Conservation (phyloP, 148 eudicot species). For the Silene uniflora region DNA sequence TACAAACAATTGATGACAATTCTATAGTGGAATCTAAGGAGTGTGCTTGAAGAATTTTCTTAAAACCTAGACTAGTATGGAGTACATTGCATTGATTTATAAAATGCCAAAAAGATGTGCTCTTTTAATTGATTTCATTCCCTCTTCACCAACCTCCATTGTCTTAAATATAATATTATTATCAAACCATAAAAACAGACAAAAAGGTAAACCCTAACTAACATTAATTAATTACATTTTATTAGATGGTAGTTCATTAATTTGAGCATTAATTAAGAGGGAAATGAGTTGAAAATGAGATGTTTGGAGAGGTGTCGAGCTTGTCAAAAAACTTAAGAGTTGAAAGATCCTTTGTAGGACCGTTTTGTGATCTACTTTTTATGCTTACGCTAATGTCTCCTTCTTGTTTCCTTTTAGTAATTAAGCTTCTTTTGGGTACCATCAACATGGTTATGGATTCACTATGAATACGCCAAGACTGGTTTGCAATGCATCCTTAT, state of each 20-base stretch:
- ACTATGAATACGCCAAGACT: too few species aligned
- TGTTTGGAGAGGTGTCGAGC: constrained; percentile 25
- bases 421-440: too few species aligned
- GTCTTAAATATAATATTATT: background rate
- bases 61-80: too few species aligned
- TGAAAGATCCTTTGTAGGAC: constrained; percentile 24
- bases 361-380: constrained; percentile 28
- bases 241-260: constrained; percentile 29
- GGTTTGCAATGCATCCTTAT: too few species aligned
- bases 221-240: background rate
- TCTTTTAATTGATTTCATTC: constrained; percentile 9
- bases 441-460: too few species aligned
- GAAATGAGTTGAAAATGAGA: constrained; percentile 13
- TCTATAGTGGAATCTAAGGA: constrained; percentile 14
- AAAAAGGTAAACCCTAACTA: background rate
- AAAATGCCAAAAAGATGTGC: background rate
- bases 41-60: constrained; percentile 27
- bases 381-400: constrained; percentile 28
- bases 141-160: constrained; percentile 23
- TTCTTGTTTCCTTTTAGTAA: background rate
- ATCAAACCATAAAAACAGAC: constrained; percentile 22
- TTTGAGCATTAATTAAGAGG: constrained; percentile 18
- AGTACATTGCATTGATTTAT: too few species aligned
- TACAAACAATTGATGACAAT: background rate
- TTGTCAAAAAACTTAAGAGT: background rate